A percentile compares a stretch with the other conserved stretches of the same genome.
These are phyloP conservation scores for Penicillium sp. DNA, from an alignment of 2,329 filamentous ascomycete genomes.

Conservation along the genomic window DNA sequence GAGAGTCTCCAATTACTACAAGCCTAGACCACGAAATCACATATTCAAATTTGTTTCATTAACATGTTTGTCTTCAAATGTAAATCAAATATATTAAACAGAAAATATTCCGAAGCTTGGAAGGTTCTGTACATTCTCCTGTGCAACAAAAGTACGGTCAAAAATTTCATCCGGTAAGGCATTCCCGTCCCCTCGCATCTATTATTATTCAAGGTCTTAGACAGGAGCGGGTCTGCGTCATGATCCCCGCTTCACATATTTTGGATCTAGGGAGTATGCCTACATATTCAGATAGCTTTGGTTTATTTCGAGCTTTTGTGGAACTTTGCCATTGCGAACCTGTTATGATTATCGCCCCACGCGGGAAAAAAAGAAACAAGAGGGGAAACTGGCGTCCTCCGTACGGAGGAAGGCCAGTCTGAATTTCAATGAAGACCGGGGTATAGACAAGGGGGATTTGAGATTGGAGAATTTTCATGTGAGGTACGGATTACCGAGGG, in stretches of 20 bases:
- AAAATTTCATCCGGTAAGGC: constrained; percentile 1
- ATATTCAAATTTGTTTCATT: neutral
- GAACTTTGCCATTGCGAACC: constrained; percentile 19
- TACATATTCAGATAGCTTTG: constrained; percentile 13
- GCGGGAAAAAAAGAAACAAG: constrained; percentile 17
- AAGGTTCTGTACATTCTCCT: neutral
- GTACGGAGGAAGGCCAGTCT: neutral
- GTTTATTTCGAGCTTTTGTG: constrained; percentile 13
- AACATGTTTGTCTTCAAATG: too few relatives aligned
- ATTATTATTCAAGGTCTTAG: constrained; percentile 13
- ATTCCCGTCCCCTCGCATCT: constrained; percentile 3
- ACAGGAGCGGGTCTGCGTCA: constrained; percentile 17
- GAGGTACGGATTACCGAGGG: constrained; percentile 3
- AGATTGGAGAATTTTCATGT: neutral
- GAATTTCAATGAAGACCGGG: constrained; percentile 5
- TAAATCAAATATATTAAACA: too few relatives aligned
- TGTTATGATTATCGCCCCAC: constrained; percentile 19
- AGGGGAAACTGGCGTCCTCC: neutral
- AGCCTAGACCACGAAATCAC: neutral
- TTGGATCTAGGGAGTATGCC: constrained; percentile 12
- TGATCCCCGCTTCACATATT: neutral
- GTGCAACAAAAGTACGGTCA: constrained; percentile 3
- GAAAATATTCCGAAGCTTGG: neutral
- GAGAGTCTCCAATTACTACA: neutral
- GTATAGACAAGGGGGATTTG: neutral